Evolutionary conservation across 2,329 filamentous ascomycete species (phyloP).

Genomic region (Phymatotrichopsis omnivora): DNA sequence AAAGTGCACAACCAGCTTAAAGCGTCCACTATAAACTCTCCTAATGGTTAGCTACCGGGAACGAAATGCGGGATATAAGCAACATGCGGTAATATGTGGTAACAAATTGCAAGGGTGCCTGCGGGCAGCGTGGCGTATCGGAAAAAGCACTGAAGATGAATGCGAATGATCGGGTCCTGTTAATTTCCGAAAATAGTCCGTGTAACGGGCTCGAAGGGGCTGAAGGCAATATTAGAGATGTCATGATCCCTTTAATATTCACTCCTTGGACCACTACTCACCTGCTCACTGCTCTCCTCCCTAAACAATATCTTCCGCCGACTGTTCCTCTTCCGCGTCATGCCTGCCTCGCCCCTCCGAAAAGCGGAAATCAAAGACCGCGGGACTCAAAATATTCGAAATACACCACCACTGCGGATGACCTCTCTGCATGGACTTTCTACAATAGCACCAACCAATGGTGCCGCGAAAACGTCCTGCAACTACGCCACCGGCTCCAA

Average conservation of each 20-base stretch:
- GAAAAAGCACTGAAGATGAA: too few relatives aligned
- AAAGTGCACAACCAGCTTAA: too few relatives aligned
- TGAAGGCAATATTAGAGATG: constrained; percentile 76
- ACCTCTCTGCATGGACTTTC: too few relatives aligned
- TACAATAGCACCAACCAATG: constrained; percentile 12
- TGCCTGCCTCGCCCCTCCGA: not conserved
- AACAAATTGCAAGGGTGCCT: too few relatives aligned
- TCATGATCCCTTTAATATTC: constrained; percentile 89
- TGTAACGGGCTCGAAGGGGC: not conserved
- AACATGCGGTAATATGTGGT: too few relatives aligned
- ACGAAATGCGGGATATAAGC: too few relatives aligned
- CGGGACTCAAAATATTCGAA: not conserved
- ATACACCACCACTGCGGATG: constrained; percentile 5
- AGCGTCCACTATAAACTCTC: too few relatives aligned
- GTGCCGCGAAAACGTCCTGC: constrained; percentile 10
- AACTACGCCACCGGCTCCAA: constrained; percentile 12
- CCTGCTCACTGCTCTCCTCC: constrained; percentile 65
- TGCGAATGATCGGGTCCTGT: too few relatives aligned
- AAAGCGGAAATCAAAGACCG: constrained; percentile 6
- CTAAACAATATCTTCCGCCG: constrained; percentile 26
- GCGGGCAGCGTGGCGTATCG: too few relatives aligned
- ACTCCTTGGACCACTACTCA: constrained; percentile 92
- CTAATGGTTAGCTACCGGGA: too few relatives aligned
- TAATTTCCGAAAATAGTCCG: not conserved
- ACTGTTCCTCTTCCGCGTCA: not conserved